Conservation (phyloP, 306 rosid species). For the Luffa aegyptiaca region DNA sequence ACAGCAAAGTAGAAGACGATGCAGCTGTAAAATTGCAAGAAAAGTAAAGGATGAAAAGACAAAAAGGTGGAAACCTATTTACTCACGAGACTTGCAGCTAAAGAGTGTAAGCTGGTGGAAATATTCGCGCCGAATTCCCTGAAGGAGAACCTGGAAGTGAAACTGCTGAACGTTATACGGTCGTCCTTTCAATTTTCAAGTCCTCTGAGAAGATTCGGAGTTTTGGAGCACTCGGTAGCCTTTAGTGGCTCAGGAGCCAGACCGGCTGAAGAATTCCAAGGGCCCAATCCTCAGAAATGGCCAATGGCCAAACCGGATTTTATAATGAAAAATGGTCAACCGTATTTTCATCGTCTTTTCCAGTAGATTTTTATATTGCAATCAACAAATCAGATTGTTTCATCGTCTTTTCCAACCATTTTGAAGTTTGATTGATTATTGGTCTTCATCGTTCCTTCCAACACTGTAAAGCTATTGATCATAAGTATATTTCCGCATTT, state of each 20-base stretch:
- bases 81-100: background rate
- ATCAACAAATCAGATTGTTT: too few relatives aligned
- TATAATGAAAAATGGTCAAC: too few relatives aligned
- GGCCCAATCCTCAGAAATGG: too few relatives aligned
- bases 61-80: background rate
- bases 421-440: too few relatives aligned
- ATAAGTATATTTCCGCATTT: too few relatives aligned
- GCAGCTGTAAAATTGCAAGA: background rate
- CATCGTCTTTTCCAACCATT: too few relatives aligned
- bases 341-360: too few relatives aligned
- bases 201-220: background rate
- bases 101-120: background rate
- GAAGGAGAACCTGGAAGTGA: background rate
- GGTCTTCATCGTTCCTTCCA: too few relatives aligned
- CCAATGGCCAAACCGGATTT: too few relatives aligned
- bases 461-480: too few relatives aligned
- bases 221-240: background rate
- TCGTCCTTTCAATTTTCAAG: background rate
- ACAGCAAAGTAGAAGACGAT: background rate
- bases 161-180: background rate
- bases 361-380: too few relatives aligned
- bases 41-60: background rate
- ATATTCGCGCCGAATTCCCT: background rate
- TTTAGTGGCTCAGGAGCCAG: too few relatives aligned
- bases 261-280: background rate